Evolutionary conservation across 768 basidiomycete genomes (phyloP).

Genomic region (Mycena vulgaris): DNA sequence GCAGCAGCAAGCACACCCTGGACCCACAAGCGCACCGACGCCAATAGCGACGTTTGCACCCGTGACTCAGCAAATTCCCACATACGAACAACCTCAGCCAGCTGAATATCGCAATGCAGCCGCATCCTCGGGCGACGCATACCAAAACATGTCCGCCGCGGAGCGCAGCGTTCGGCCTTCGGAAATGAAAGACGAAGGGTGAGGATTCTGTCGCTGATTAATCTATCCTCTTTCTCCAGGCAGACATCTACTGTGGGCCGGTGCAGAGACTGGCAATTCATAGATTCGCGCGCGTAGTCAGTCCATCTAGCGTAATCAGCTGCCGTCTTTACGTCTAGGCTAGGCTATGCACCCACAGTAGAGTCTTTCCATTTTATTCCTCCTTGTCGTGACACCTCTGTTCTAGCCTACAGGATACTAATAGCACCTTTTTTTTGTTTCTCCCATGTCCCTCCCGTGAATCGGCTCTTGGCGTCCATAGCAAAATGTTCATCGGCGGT

Average conservation of each 20-base stretch:
- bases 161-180: constrained; percentile 84
- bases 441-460: constrained; percentile 45
- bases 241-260: constrained; percentile 29
- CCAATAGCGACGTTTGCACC: constrained; percentile 43
- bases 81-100: constrained; percentile 78
- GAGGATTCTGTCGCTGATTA: constrained; percentile 60
- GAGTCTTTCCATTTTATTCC: constrained; percentile 73
- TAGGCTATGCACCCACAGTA: constrained; percentile 86
- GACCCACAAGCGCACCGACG: constrained; percentile 31
- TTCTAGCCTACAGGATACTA: constrained; percentile 86
- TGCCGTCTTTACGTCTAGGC: constrained; percentile 79
- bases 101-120: constrained; percentile 63
- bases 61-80: constrained; percentile 80
- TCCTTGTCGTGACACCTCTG: constrained; percentile 73
- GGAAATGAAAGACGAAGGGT: constrained; percentile 99
- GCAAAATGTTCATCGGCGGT: constrained; percentile 99
- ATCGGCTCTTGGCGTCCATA: constrained; percentile 60
- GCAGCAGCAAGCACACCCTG: constrained; percentile 29
- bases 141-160: constrained; percentile 56
- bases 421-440: constrained; percentile 76
- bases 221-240: constrained; percentile 13
- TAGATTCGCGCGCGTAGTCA: constrained; percentile 56
- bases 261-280: constrained; percentile 35
- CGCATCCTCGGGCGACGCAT: constrained; percentile 56
- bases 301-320: constrained; percentile 65